Conservation (phyloP, 2,329 filamentous ascomycete genomes). For the Elsinoe necatrix region DNA sequence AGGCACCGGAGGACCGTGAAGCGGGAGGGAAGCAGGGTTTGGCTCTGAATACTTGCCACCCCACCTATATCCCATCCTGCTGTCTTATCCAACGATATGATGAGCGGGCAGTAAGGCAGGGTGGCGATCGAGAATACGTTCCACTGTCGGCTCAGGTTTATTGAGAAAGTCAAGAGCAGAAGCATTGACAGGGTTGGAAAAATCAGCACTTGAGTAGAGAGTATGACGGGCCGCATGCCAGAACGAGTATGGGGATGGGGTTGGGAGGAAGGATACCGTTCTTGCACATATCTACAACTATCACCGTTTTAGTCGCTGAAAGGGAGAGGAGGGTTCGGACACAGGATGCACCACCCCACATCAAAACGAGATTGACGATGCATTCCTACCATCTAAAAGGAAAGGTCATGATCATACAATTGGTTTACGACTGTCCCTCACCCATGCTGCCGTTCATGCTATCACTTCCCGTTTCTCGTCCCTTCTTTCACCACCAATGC, state of each 20-base stretch:
- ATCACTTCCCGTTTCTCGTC: background rate
- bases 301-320: background rate
- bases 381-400: conserved; percentile 5
- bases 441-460: background rate
- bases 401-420: conserved; percentile 11
- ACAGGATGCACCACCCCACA: background rate
- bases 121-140: too few species aligned
- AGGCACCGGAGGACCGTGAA: background rate
- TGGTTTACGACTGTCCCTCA: background rate
- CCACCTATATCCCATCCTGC: too few species aligned
- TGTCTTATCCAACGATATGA: too few species aligned
- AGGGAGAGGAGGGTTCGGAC: background rate
- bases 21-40: background rate
- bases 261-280: background rate
- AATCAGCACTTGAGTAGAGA: too few species aligned
- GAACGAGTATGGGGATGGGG: too few species aligned
- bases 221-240: too few species aligned
- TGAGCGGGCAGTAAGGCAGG: too few species aligned
- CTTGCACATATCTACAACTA: background rate
- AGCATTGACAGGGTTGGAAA: too few species aligned
- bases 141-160: too few species aligned
- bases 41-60: background rate
- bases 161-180: too few species aligned
- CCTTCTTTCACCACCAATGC: background rate
- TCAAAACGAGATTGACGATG: background rate